phyloP scores from a whole-genome alignment of 208 protist species.

The Crithidia bombi region DNA sequence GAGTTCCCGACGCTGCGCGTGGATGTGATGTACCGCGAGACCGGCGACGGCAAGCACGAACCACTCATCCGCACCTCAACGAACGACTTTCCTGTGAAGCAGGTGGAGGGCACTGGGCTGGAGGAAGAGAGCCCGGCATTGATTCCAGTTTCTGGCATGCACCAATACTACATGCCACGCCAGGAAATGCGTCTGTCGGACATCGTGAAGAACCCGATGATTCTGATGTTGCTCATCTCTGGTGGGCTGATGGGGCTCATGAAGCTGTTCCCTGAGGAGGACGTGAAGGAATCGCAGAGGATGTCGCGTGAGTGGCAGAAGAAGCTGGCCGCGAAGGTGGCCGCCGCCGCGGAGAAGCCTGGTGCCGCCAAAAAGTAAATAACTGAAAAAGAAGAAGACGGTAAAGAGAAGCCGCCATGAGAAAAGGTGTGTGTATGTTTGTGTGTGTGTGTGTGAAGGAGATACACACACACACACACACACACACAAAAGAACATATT shows the following conservation, averaged over 20 bases:
- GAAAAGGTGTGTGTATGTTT: constrained; percentile 9
- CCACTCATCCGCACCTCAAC: constrained; percentile 64
- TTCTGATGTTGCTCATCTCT: constrained; percentile 81
- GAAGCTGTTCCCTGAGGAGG: constrained; percentile 84
- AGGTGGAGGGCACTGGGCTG: constrained; percentile 65
- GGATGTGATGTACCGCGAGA: constrained; percentile 63
- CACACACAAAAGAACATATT: too few species aligned
- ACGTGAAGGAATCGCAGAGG: constrained; percentile 67
- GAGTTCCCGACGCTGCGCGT: constrained; percentile 79
- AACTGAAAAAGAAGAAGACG: background rate
- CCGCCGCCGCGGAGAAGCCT: constrained; percentile 22
- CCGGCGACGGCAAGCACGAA: constrained; percentile 20
- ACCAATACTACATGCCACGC: constrained; percentile 79
- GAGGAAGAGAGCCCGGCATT: constrained; percentile 70
- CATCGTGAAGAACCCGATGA: constrained; percentile 82
- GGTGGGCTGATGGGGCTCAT: constrained; percentile 64
- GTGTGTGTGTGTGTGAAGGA: too few species aligned
- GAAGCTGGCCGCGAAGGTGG: constrained; percentile 47
- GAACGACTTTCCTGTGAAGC: constrained; percentile 70
- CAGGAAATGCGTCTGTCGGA: constrained; percentile 68
- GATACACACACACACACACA: too few species aligned
- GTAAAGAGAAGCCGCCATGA: background rate
- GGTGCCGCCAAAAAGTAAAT: constrained; percentile 14
- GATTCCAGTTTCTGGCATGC: constrained; percentile 55
- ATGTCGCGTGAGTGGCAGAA: constrained; percentile 69